Conservation (phyloP, 2,329 filamentous ascomycete genomes). For the Calonectria fujianensis region DNA sequence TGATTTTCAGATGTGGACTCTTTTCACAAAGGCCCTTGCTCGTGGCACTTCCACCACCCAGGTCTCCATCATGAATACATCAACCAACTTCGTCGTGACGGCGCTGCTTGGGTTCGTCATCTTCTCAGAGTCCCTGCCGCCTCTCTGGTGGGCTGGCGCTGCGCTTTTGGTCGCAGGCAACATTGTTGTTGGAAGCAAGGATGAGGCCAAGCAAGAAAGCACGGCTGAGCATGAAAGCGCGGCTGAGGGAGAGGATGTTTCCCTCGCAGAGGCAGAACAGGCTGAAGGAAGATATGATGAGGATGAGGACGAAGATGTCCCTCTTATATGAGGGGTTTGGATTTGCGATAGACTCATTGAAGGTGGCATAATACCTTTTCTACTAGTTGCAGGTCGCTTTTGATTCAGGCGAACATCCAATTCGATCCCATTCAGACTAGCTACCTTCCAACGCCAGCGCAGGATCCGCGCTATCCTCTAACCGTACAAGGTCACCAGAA, state of each 20-base stretch:
- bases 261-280: conserved; percentile 55
- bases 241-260: conserved; percentile 56
- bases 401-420: conserved; percentile 28
- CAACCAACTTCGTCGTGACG: conserved; percentile 87
- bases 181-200: conserved; percentile 84
- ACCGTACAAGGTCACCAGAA: conserved; percentile 41
- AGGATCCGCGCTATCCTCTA: conserved; percentile 46
- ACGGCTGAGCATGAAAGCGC: conserved; percentile 23
- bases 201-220: conserved; percentile 66
- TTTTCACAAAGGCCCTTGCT: conserved; percentile 87
- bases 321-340: background rate
- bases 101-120: conserved; percentile 82
- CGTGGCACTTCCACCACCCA: conserved; percentile 84
- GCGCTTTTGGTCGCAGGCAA: conserved; percentile 83
- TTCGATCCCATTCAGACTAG: conserved; percentile 39
- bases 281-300: conserved; percentile 55
- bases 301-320: conserved; percentile 48
- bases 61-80: conserved; percentile 88
- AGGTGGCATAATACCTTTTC: background rate
- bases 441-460: conserved; percentile 50
- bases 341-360: background rate
- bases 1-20: conserved; percentile 80
- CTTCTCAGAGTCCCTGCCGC: conserved; percentile 82
- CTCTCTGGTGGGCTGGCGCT: conserved; percentile 86
- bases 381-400: background rate